These are phyloP conservation scores for Candida ascalaphidarum DNA, from an alignment of 805 yeast species.

Conservation along the genomic window DNA sequence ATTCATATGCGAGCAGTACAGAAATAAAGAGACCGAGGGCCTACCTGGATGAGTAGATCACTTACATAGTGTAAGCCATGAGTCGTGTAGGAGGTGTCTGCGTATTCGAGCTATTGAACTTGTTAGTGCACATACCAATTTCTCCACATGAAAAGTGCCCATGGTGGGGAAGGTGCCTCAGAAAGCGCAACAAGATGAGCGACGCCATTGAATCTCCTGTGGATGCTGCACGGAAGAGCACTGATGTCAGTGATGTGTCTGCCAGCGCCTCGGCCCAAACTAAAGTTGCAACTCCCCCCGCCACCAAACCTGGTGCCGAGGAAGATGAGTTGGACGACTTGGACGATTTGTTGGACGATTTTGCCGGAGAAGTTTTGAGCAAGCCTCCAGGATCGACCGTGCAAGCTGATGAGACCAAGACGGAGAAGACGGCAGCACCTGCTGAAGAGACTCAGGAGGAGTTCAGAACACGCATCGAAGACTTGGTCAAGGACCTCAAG, in stretches of 20 bases:
- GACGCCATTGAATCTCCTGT: no score
- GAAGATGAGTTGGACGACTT: slow-evolving; percentile 61
- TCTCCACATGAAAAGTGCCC: no score
- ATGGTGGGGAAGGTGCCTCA: no score
- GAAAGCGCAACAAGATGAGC: no score
- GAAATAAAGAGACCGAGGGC: no score
- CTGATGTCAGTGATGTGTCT: background rate
- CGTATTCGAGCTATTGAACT: no score
- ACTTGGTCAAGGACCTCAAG: slow-evolving; percentile 38
- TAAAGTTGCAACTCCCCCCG: slow-evolving; percentile 2
- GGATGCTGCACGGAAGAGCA: background rate
- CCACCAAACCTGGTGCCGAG: slow-evolving; percentile 5
- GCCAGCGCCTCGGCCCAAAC: background rate
- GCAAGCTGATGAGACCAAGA: slow-evolving; percentile 5
- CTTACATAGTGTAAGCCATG: no score
- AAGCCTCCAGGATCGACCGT: slow-evolving; percentile 51
- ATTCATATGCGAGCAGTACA: no score
- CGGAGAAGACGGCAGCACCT: slow-evolving; percentile 3
- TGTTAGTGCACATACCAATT: no score
- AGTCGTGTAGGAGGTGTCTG: no score
- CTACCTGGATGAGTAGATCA: no score
- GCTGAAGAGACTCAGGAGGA: slow-evolving; percentile 22
- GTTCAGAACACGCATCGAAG: slow-evolving; percentile 23
- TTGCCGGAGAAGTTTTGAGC: slow-evolving; percentile 60
- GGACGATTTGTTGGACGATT: slow-evolving; percentile 81